Base-by-base conservation (phyloP, 2,329 filamentous ascomycete genomes). In the Sphaerulina musiva region DNA sequence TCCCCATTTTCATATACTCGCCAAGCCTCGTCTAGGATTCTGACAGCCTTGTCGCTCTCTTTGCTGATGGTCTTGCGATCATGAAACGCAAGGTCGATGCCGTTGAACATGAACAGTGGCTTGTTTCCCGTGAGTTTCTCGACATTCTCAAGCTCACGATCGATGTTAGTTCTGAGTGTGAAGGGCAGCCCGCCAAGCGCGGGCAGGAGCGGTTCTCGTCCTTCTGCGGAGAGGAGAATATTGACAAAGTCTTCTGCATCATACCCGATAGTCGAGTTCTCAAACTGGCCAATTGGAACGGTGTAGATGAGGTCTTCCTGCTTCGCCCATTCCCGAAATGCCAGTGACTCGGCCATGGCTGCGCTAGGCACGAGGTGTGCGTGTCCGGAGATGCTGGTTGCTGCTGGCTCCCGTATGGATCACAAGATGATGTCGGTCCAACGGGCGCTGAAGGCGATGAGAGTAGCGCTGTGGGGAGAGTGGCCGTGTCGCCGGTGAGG, bases 81-180 rank as follows among this genome's bases (percentile, higher is more conserved):
- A 46, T 56, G 57, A 36, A 62, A 60, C 5, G 58, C 62, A 8
- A 62, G 44, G 39, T 89, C 83, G 65, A 95, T 81, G 36, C 93
- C 93, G 69, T 92, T 88, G 72, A 98, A 98, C 48, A 98, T 79
- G 70, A 98, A 97, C 59, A 95, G 76, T 1, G 88, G 88, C n/a
- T 77, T 82, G 49, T 95, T 85, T 17, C 81, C 80, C 3, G 64
- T 60, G 48, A 45, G 39, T 44, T 80, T 78, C 57, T 82, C 81
- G 78, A 93, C 89, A 55, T 77, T 76, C 56, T 86, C 80, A 31
- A 98, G 76, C 63, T 95, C 88, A 48, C 80, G 79, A 68, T 88
- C 82, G 59, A 98, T 85, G 65, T 85, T 60, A 76, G 77, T 70
- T 82, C 82, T 67, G 17, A 97, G 79, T 50, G 87, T 87, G 56